Evolutionary conservation across 495 filamentous ascomycete species (phyloP).

Genomic region (Trichoderma virens): DNA sequence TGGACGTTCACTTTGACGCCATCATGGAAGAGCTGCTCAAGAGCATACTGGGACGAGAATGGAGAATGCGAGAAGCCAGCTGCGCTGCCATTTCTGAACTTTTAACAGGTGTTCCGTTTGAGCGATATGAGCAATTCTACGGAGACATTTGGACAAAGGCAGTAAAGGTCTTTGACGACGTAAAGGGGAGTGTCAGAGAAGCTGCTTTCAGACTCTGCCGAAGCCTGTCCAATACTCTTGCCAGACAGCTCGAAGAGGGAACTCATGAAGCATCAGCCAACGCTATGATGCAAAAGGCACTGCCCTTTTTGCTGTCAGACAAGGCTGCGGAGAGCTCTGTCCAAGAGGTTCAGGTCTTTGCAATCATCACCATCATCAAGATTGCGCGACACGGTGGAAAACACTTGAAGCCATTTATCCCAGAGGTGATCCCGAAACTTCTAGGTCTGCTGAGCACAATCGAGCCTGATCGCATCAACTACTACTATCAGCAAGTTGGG

Average conservation of each 20-base stretch:
- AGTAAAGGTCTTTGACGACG: constrained; percentile 86
- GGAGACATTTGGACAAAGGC: constrained; percentile 73
- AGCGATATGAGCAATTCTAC: constrained; percentile 76
- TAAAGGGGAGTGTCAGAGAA: constrained; percentile 78
- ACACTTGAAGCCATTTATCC: constrained; percentile 68
- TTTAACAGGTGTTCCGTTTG: constrained; percentile 62
- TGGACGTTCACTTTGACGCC: constrained; percentile 69
- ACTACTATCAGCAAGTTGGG: constrained; percentile 79
- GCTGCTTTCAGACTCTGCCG: constrained; percentile 77
- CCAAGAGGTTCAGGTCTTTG: constrained; percentile 70
- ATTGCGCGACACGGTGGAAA: constrained; percentile 79
- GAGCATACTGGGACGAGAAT: constrained; percentile 81
- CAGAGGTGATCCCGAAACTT: constrained; percentile 71
- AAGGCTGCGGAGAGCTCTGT: constrained; percentile 82
- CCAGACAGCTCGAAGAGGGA: constrained; percentile 75
- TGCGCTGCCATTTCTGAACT: constrained; percentile 87
- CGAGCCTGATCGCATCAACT: constrained; percentile 82
- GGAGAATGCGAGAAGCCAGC: constrained; percentile 84
- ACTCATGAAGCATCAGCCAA: constrained; percentile 61
- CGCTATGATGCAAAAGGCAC: constrained; percentile 69
- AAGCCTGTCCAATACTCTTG: constrained; percentile 71
- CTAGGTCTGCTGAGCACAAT: constrained; percentile 74
- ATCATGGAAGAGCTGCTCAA: constrained; percentile 83
- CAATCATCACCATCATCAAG: constrained; percentile 69
- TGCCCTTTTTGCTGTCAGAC: constrained; percentile 86